phyloP scores from a whole-genome alignment of 306 rosid species.

The Vigna nakashimae region DNA sequence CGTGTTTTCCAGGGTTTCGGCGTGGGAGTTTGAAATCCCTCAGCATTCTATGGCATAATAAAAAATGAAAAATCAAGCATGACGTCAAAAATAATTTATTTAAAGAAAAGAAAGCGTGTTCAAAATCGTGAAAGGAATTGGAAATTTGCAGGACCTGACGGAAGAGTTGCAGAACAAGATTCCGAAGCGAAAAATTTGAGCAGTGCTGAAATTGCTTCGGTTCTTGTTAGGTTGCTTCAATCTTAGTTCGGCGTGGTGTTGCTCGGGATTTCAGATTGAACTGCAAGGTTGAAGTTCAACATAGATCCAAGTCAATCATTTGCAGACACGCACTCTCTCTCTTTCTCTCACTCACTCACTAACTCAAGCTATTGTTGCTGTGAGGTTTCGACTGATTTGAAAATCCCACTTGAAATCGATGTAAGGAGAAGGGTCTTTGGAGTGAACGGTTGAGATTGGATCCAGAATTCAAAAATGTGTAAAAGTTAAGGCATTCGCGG shows the following conservation, averaged over 20 bases:
- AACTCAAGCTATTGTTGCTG: background rate
- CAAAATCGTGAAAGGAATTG: background rate
- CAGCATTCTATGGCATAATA: conserved; percentile 64
- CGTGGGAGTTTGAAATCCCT: conserved; percentile 78
- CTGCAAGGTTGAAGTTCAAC: conserved; percentile 31
- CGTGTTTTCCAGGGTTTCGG: conserved; percentile 63
- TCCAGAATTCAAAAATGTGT: conserved; percentile 48
- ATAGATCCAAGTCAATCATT: conserved; percentile 39
- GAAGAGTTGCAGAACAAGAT: conserved; percentile 68
- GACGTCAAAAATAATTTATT: background rate
- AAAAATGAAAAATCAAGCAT: background rate
- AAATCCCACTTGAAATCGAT: conserved; percentile 12
- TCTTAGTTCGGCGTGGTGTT: conserved; percentile 27
- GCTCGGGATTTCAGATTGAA: conserved; percentile 49
- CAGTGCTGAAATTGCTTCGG: conserved; percentile 49
- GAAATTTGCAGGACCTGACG: conserved; percentile 57
- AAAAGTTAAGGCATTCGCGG: conserved; percentile 59
- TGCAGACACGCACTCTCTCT: background rate
- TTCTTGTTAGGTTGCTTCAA: background rate
- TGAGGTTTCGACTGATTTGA: conserved; percentile 41
- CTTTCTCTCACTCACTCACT: conserved; percentile 3
- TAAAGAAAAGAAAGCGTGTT: background rate
- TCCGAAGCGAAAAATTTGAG: conserved; percentile 51
- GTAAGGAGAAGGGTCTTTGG: conserved; percentile 39
- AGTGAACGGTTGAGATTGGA: conserved; percentile 73